phyloP scores from a whole-genome alignment of 441 rosid genomes.

The Bocquillonia castaneifolia region DNA sequence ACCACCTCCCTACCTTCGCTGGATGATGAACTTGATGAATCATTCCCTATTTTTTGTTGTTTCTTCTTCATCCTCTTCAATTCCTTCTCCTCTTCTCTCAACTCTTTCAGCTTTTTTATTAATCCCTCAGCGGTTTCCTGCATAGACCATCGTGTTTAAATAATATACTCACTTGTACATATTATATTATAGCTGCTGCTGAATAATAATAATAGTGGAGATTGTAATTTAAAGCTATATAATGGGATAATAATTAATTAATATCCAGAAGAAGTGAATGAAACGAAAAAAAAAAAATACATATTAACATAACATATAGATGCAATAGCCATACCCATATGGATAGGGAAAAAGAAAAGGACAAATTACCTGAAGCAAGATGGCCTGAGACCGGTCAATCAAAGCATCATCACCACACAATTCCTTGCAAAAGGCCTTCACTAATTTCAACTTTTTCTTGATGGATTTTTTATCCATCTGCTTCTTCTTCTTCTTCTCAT shows the following conservation, averaged over 20 bases:
- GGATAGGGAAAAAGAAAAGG: background rate
- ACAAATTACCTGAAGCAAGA: conserved; percentile 37
- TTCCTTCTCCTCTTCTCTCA: conserved; percentile 54
- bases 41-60: conserved; percentile 39
- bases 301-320: background rate
- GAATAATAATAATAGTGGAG: no score
- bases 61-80: conserved; percentile 51
- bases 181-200: no score
- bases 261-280: no score
- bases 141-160: background rate
- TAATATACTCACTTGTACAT: background rate
- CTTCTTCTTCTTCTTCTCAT: background rate
- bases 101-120: conserved; percentile 41
- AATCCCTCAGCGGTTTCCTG: conserved; percentile 59
- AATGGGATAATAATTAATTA: no score
- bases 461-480: background rate
- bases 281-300: no score
- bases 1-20: conserved; percentile 47
- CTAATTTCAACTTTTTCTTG: conserved; percentile 13
- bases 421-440: background rate
- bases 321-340: background rate
- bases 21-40: no score
- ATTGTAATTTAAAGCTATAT: no score
- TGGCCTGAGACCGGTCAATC: conserved; percentile 33
- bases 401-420: conserved; percentile 18